Evolutionary conservation across 73 alveolate genomes (phyloP).

Genomic region (Urostyla sp.): DNA sequence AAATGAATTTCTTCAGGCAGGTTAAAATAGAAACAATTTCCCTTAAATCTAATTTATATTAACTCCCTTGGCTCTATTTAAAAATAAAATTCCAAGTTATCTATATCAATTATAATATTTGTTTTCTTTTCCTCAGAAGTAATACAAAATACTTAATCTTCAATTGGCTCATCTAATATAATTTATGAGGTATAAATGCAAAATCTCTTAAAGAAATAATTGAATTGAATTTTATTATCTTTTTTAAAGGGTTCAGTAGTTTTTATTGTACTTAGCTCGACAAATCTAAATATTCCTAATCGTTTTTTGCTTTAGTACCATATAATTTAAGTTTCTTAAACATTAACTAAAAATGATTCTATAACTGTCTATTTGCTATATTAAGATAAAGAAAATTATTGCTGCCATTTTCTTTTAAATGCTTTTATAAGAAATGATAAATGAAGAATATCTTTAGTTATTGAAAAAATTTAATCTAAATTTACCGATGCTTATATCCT

Average conservation of each 20-base stretch:
- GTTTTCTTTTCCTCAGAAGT: not conserved
- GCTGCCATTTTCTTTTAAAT: constrained; percentile 38
- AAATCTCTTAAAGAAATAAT: constrained; percentile 3
- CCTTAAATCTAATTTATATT: not conserved
- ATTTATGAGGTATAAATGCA: not conserved
- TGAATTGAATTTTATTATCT: constrained; percentile 23
- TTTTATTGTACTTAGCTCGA: constrained; percentile 8
- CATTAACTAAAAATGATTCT: constrained; percentile 1
- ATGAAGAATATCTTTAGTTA: constrained; percentile 38
- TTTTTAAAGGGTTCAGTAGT: constrained; percentile 16
- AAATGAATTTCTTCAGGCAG: constrained; percentile 45
- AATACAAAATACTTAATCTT: constrained; percentile 18
- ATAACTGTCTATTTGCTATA: not conserved
- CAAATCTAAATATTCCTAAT: constrained; percentile 16
- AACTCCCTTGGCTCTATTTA: constrained; percentile 20
- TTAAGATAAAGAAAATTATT: not conserved
- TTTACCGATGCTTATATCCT: not conserved
- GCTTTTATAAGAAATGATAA: not conserved
- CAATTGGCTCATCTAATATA: not conserved
- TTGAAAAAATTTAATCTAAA: constrained; percentile 20
- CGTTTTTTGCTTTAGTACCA: constrained; percentile 48
- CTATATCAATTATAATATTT: not conserved
- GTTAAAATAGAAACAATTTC: not conserved
- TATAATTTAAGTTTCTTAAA: constrained; percentile 9
- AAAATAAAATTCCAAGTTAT: constrained; percentile 5